phyloP scores from a whole-genome alignment of 352 stramenopile species.

The Pilasporangium apinafurcum region DNA sequence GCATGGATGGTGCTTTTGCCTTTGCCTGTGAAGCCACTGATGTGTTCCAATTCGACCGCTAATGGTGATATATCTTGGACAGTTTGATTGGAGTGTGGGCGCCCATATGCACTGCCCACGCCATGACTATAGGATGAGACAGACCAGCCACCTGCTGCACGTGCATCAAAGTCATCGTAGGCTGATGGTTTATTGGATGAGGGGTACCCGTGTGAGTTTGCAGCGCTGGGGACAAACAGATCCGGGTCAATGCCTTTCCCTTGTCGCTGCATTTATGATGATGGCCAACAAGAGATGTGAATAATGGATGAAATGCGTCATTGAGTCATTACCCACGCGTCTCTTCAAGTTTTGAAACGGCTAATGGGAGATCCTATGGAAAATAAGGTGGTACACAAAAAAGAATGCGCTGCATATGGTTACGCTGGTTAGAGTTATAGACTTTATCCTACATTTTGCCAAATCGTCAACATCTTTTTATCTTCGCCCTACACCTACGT shows the following conservation, averaged over 20 bases:
- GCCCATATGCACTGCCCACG: constrained; percentile 2
- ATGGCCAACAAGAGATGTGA: no score
- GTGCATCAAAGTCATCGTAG: no score
- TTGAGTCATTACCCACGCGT: no score
- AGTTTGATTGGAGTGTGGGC: constrained; percentile 2
- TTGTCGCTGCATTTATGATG: constrained; percentile 35
- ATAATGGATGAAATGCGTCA: no score
- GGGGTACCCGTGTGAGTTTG: constrained; percentile 1
- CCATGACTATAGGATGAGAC: constrained; percentile 8
- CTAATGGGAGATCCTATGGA: no score
- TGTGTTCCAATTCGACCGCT: constrained; percentile 57
- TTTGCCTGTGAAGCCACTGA: constrained; percentile 55
- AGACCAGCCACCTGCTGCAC: constrained; percentile 1
- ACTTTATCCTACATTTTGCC: no score
- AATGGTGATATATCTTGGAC: constrained; percentile 8
- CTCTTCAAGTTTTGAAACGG: no score
- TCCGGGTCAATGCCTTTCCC: constrained; percentile 32
- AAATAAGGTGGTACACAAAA: no score
- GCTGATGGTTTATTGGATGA: not conserved
- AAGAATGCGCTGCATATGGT: no score
- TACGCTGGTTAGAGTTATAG: no score
- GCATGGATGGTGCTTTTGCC: constrained; percentile 46
- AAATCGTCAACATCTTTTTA: no score
- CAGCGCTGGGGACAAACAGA: constrained; percentile 40
- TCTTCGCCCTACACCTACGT: no score